Conservation (phyloP, 2,329 filamentous ascomycete genomes). For the Epichloe uncinata region DNA sequence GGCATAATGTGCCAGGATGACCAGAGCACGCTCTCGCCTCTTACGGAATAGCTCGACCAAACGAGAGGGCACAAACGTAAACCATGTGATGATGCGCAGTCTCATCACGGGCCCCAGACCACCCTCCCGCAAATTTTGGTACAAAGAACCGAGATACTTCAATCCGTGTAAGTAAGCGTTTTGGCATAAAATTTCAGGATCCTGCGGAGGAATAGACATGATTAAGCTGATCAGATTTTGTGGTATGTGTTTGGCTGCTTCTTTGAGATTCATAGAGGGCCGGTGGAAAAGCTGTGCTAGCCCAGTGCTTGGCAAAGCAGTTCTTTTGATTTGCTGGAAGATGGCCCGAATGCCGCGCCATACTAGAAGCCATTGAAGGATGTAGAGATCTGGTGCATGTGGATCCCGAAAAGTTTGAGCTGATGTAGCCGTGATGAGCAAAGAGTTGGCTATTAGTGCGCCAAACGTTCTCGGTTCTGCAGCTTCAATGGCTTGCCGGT, state of each 20-base stretch:
- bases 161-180: constrained; percentile 32
- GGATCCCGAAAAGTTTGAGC: constrained; percentile 37
- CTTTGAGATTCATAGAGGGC: constrained; percentile 33
- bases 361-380: constrained; percentile 42
- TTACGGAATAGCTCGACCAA: constrained; percentile 32
- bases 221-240: constrained; percentile 36
- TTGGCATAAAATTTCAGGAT: constrained; percentile 27
- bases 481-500: constrained; percentile 35
- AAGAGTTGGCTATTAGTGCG: constrained; percentile 37
- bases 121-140: constrained; percentile 27
- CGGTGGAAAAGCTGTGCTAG: constrained; percentile 34
- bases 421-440: constrained; percentile 37
- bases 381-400: constrained; percentile 30
- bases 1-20: constrained; percentile 40
- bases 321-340: constrained; percentile 21
- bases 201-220: constrained; percentile 27
- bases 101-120: constrained; percentile 32
- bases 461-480: constrained; percentile 32
- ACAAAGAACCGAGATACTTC: constrained; percentile 37
- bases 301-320: constrained; percentile 24
- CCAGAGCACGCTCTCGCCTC: constrained; percentile 30
- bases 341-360: constrained; percentile 41
- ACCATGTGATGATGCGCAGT: constrained; percentile 38
- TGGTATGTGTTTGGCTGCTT: constrained; percentile 28
- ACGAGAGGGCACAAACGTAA: constrained; percentile 33